Conservation (phyloP, 1,284 basidiomycete genomes). For the Moesziomyces sp. region DNA sequence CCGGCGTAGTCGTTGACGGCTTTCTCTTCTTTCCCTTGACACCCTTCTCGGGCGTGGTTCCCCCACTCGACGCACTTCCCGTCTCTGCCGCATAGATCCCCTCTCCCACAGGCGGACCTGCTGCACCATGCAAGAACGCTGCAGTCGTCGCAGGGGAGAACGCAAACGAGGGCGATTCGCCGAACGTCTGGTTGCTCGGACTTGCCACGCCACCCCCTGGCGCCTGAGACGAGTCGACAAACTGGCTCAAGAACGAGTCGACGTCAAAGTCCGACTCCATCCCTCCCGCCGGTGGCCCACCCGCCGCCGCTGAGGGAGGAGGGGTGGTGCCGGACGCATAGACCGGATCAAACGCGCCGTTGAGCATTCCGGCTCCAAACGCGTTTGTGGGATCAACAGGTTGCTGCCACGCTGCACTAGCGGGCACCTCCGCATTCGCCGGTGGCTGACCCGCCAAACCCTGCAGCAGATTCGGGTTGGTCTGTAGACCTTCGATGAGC, state of each 20-base stretch:
- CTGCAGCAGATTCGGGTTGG: constrained; percentile 68
- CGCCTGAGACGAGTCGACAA: constrained; percentile 50
- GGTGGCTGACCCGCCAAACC: constrained; percentile 6
- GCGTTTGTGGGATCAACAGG: neutral
- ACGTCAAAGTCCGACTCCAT: constrained; percentile 58
- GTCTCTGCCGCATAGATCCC: constrained; percentile 15
- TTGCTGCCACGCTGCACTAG: constrained; percentile 8
- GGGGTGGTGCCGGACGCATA: constrained; percentile 17
- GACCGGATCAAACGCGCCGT: constrained; percentile 4
- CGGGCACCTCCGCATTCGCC: neutral
- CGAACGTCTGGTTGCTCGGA: constrained; percentile 14
- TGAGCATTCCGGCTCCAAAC: constrained; percentile 3
- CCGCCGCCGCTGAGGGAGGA: constrained; percentile 12
- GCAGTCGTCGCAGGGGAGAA: constrained; percentile 45
- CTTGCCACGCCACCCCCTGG: constrained; percentile 40
- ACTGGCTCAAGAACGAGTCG: constrained; percentile 59
- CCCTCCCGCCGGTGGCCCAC: neutral
- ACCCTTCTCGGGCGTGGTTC: neutral
- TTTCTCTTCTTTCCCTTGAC: constrained; percentile 39
- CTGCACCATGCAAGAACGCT: constrained; percentile 32
- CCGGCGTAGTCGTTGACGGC: constrained; percentile 5
- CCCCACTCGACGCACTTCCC: constrained; percentile 1
- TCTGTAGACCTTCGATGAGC: constrained; percentile 77
- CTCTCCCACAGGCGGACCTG: constrained; percentile 1
- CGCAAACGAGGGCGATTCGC: constrained; percentile 36